phyloP scores from a whole-genome alignment of 2,329 filamentous ascomycete species.

The Metarhizium guizhouense region DNA sequence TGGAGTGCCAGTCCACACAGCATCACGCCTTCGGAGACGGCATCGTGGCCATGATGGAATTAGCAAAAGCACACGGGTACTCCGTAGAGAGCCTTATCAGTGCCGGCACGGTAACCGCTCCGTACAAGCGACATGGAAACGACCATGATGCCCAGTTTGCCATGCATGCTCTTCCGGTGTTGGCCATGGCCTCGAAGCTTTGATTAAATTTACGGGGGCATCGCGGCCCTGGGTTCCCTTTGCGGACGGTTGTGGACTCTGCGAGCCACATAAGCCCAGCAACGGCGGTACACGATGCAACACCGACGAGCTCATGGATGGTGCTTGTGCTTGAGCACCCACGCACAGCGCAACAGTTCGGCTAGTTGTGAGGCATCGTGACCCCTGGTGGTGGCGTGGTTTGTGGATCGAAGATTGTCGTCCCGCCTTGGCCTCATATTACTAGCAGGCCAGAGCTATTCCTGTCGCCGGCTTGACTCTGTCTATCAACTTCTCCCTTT shows the following conservation, averaged over 20 bases:
- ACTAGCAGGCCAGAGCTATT: too few species aligned
- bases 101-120: too few species aligned
- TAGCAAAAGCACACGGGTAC: too few species aligned
- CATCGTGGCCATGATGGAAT: too few species aligned
- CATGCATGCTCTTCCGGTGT: background rate
- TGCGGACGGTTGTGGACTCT: constrained; percentile 1
- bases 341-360: too few species aligned
- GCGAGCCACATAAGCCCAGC: background rate
- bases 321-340: too few species aligned
- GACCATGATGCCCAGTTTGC: background rate
- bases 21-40: too few species aligned
- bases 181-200: background rate
- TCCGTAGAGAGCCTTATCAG: too few species aligned
- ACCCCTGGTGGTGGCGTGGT: background rate
- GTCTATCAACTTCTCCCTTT: too few species aligned
- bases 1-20: too few species aligned
- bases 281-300: background rate
- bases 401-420: background rate
- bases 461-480: too few species aligned
- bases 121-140: background rate
- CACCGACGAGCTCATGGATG: background rate
- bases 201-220: constrained; percentile 4
- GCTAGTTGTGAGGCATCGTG: too few species aligned
- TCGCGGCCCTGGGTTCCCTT: constrained; percentile 1
- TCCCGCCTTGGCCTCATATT: background rate